A percentile compares a stretch with the other conserved stretches of the same genome.
Conservation (phyloP, 139 green algal species). For the Chlorella vulgaris region DNA sequence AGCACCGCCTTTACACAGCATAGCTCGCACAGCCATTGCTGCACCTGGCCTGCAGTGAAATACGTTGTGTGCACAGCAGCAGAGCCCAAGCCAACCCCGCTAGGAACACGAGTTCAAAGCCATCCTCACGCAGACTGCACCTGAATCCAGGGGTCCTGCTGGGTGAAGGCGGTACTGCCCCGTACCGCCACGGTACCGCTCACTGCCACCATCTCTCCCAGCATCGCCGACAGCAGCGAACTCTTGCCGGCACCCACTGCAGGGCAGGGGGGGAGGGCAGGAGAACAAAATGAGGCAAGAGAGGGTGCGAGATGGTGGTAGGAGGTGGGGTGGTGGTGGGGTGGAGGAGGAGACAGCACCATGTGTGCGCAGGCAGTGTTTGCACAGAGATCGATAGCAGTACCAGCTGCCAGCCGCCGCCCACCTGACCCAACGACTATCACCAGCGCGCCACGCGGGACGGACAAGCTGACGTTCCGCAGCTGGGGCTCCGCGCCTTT, state of each 20-base stretch:
- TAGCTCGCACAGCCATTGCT: no score
- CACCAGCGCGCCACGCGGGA: background rate
- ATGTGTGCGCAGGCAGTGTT: no score
- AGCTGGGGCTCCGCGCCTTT: conserved; percentile 32
- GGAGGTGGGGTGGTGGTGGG: no score
- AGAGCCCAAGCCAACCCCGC: no score
- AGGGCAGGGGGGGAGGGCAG: conserved; percentile 16
- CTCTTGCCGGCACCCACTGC: conserved; percentile 68
- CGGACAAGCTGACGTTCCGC: conserved; percentile 38
- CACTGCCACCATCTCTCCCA: conserved; percentile 60
- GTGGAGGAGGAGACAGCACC: no score
- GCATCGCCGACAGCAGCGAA: conserved; percentile 63
- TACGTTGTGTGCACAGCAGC: no score
- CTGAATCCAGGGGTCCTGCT: conserved; percentile 81
- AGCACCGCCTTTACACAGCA: no score
- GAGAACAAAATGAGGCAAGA: background rate
- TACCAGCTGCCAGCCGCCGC: background rate
- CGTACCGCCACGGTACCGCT: conserved; percentile 30
- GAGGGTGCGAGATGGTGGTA: background rate
- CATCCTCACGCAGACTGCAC: no score
- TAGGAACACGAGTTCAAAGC: no score
- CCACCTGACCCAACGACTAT: background rate
- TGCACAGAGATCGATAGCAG: no score
- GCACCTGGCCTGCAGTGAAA: no score
- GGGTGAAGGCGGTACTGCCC: conserved; percentile 70